phyloP scores from a whole-genome alignment of 345 rosid species.

The Erysimum cheiranthoides region DNA sequence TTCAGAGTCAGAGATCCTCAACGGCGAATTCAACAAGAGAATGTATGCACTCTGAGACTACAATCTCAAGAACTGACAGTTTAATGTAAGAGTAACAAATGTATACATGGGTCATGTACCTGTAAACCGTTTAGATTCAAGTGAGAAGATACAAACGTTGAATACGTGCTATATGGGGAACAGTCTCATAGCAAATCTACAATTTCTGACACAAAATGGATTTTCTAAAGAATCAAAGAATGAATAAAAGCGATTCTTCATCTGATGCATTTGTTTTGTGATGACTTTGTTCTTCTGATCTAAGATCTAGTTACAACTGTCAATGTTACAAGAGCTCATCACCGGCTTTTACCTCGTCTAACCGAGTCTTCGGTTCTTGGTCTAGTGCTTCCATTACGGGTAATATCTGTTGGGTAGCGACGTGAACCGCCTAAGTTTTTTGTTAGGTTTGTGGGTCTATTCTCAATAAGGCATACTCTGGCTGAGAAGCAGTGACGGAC shows the following conservation, averaged over 20 bases:
- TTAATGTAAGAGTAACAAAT: conserved; percentile 35
- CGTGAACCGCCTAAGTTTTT: conserved; percentile 50
- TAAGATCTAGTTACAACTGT: conserved; percentile 40
- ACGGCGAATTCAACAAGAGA: conserved; percentile 60
- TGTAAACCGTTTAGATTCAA: conserved; percentile 19
- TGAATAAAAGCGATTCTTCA: conserved; percentile 29
- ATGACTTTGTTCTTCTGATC: conserved; percentile 34
- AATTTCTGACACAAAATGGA: conserved; percentile 16
- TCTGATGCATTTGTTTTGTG: conserved; percentile 30
- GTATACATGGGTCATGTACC: conserved; percentile 15
- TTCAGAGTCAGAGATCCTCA: conserved; percentile 72
- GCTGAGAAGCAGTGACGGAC: conserved; percentile 77
- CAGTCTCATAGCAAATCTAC: conserved; percentile 35
- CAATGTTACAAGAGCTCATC: conserved; percentile 37
- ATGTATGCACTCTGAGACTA: conserved; percentile 52
- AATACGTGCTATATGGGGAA: conserved; percentile 23
- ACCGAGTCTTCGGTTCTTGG: conserved; percentile 28
- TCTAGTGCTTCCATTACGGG: conserved; percentile 40
- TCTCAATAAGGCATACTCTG: conserved; percentile 46
- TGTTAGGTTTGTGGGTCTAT: conserved; percentile 40
- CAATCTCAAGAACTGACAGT: neutral
- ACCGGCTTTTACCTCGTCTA: conserved; percentile 37
- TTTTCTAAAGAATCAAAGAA: conserved; percentile 41
- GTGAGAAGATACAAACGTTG: conserved; percentile 22
- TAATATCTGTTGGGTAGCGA: conserved; percentile 34